Base-by-base conservation (phyloP, 345 rosid species). In the Psidium friedrichsthalianum region DNA sequence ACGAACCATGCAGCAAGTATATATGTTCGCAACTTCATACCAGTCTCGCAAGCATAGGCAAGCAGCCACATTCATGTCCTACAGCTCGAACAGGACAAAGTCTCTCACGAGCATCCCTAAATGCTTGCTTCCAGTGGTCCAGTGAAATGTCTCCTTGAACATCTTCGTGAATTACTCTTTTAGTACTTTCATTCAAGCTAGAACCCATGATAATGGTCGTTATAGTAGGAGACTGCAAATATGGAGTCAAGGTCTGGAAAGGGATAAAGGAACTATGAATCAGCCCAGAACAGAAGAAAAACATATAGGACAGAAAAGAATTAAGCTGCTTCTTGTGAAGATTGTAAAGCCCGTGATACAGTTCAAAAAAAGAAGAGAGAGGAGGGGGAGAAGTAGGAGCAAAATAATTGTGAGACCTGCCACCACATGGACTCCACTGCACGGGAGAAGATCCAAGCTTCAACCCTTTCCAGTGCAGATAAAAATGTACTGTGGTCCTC, bases 21-120 rank as follows among this genome's bases (percentile, higher is more conserved):
- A 52, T 64, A 52, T 74, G 53, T 21, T 32, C 29, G 82, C 40
- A 85, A 56, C 32, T 16, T 54, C 81, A 82, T 93, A 97, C 99
- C 98, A 93, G 91, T 92, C 94, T 94, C 10, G 96, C 89, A 86
- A 93, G 92, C 89, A 91, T 82, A 2, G 92, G 88, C 86, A 95
- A 90, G 93, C 99, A 97, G 81, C 98, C 99, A 90, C 99, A 97
- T 83, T 94, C 94, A 85, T 95, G 98, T 14, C 98, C 98, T 22
- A 90, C 94, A 85, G 96, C 98, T 90, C 98, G 93, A 86, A 97
- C 91, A 82, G 99, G 99, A 90, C 99, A 97, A 85, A 97, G 93
- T 88, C 98, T 95, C 91, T 95, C 94, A 85, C 94, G 94, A 59
- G 98, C 98, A 84, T 95, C 98, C 90, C 90, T 91, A 92, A 97